phyloP scores from a whole-genome alignment of 768 basidiomycete species.

The Collybia mongolica region DNA sequence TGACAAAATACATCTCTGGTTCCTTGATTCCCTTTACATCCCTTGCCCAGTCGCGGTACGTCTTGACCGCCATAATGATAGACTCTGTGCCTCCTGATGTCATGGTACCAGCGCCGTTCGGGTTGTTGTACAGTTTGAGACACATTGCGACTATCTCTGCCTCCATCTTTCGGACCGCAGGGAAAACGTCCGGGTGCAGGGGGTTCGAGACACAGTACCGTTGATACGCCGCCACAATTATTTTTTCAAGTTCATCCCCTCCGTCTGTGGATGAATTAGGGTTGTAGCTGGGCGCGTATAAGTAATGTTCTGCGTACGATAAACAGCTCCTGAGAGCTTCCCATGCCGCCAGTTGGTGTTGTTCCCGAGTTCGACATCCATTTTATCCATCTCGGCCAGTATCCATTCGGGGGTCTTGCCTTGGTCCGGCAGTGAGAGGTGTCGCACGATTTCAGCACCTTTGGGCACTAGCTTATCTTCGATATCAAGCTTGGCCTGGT shows the following conservation, averaged over 20 bases:
- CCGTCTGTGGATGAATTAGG: constrained; percentile 51
- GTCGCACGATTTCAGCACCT: constrained; percentile 58
- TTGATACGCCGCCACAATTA: constrained; percentile 79
- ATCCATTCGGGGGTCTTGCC: constrained; percentile 76
- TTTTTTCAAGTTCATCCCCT: constrained; percentile 73
- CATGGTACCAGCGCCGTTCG: constrained; percentile 85
- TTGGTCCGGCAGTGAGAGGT: constrained; percentile 62
- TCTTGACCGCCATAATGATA: constrained; percentile 94
- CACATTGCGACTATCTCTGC: constrained; percentile 92
- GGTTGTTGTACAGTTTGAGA: constrained; percentile 80
- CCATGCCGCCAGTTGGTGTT: constrained; percentile 63
- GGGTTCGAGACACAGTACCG: constrained; percentile 88
- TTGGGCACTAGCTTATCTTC: constrained; percentile 67
- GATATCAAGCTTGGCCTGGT: constrained; percentile 60
- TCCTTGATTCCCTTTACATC: constrained; percentile 83
- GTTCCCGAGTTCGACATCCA: constrained; percentile 59
- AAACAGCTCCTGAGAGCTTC: constrained; percentile 83
- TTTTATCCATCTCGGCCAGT: constrained; percentile 71
- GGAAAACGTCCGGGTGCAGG: constrained; percentile 91
- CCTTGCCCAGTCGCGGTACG: constrained; percentile 90
- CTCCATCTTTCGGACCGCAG: constrained; percentile 94
- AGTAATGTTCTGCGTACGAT: constrained; percentile 51
- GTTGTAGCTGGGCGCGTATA: constrained; percentile 2
- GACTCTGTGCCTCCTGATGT: constrained; percentile 96
- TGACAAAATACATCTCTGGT: constrained; percentile 77